A percentile compares a stretch with the other conserved stretches of the same genome.
Evolutionary conservation across 257 asterid genomes (phyloP).

Genomic region (Rubia yunnanensis): DNA sequence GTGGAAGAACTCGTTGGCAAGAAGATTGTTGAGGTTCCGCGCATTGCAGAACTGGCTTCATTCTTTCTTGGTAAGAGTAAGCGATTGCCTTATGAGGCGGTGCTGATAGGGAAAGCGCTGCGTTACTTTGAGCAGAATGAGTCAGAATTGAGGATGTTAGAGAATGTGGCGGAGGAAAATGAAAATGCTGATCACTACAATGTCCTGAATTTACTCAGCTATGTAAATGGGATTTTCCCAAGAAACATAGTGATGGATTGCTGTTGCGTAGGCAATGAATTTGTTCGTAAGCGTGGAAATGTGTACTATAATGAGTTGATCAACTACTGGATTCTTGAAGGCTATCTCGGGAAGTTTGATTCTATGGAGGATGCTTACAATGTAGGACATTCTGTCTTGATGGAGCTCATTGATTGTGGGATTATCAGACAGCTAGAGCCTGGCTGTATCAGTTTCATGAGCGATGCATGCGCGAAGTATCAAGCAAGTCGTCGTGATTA

Average conservation of each 20-base stretch:
- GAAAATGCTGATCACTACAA: conserved; percentile 9
- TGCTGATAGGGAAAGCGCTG: background rate
- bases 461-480: conserved; percentile 1
- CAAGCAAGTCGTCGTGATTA: conserved; percentile 10
- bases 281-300: conserved; percentile 19
- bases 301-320: conserved; percentile 29
- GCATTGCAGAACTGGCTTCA: background rate
- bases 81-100: conserved; percentile 3
- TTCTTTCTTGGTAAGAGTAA: conserved; percentile 6
- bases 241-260: conserved; percentile 4
- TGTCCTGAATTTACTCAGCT: conserved; percentile 7
- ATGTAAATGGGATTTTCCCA: background rate
- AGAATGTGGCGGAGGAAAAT: background rate
- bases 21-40: conserved; percentile 3
- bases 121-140: background rate
- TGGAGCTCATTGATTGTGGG: conserved; percentile 34
- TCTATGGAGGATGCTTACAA: conserved; percentile 16
- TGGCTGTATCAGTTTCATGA: conserved; percentile 13
- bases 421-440: conserved; percentile 24
- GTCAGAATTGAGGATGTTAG: background rate
- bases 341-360: conserved; percentile 29
- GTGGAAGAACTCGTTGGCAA: background rate
- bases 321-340: conserved; percentile 40
- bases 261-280: conserved; percentile 5
- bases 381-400: conserved; percentile 9